phyloP scores from a whole-genome alignment of 2,329 filamentous ascomycete species.

The Apiospora malaysiana region DNA sequence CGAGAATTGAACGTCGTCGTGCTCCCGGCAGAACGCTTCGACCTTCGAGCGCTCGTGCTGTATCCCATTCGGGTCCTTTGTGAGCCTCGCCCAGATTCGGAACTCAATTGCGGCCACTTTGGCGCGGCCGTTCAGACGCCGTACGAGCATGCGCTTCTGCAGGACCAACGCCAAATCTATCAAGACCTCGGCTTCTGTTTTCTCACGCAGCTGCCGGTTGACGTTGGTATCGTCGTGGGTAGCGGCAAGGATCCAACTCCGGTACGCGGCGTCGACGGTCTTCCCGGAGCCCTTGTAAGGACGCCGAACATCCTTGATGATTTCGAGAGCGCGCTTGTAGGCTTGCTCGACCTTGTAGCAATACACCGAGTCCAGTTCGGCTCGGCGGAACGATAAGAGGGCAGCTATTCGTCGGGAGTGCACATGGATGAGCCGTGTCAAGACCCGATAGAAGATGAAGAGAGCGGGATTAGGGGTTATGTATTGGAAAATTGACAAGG shows the following conservation, averaged over 20 bases:
- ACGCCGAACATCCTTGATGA: neutral
- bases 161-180: neutral
- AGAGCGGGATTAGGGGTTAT: neutral
- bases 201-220: neutral
- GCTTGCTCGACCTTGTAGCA: neutral
- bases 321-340: neutral
- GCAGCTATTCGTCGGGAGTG: neutral
- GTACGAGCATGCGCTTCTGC: neutral
- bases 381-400: neutral
- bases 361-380: neutral
- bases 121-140: neutral
- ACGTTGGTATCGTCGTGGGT: neutral
- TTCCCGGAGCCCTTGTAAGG: neutral
- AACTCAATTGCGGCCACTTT: neutral
- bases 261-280: neutral
- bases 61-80: neutral
- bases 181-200: neutral
- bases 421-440: neutral
- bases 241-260: neutral
- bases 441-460: neutral
- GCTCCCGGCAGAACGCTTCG: neutral
- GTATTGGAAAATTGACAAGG: neutral
- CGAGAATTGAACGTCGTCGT: neutral
- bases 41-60: neutral
- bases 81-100: neutral